Conservation (phyloP, 129 eudicot species). For the Flaveria robusta region DNA sequence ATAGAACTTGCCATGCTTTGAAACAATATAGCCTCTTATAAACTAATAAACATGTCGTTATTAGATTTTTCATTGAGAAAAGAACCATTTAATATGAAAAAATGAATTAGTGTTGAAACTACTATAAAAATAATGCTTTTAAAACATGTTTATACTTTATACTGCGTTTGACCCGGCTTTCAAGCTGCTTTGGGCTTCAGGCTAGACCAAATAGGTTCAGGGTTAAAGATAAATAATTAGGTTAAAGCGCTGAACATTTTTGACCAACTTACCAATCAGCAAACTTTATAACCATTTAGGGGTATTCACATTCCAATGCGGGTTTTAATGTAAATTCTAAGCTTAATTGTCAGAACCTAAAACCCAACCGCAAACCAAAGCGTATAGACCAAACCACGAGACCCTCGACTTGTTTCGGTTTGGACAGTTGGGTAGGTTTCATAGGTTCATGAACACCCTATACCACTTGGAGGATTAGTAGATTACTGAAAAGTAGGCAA, state of each 20-base stretch:
- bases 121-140: too few relatives aligned
- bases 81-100: not conserved
- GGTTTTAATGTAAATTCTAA: not conserved
- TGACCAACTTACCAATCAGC: not conserved
- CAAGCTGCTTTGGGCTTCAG: too few relatives aligned
- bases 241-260: not conserved
- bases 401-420: not conserved
- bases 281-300: not conserved
- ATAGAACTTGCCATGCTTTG: too few relatives aligned
- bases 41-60: not conserved
- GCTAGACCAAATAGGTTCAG: not conserved
- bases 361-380: not conserved
- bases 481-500: slow-evolving; percentile 1
- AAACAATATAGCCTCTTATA: not conserved
- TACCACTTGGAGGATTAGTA: not conserved
- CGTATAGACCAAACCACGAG: not conserved
- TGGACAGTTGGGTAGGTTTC: not conserved
- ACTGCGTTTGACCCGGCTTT: too few relatives aligned
- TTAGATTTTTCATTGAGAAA: not conserved
- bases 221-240: not conserved
- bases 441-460: not conserved
- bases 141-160: too few relatives aligned
- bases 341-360: not conserved
- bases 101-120: not conserved
- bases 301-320: too few relatives aligned